Conservation (phyloP, 139 green algal genomes). For the Coelastrella sp. region DNA sequence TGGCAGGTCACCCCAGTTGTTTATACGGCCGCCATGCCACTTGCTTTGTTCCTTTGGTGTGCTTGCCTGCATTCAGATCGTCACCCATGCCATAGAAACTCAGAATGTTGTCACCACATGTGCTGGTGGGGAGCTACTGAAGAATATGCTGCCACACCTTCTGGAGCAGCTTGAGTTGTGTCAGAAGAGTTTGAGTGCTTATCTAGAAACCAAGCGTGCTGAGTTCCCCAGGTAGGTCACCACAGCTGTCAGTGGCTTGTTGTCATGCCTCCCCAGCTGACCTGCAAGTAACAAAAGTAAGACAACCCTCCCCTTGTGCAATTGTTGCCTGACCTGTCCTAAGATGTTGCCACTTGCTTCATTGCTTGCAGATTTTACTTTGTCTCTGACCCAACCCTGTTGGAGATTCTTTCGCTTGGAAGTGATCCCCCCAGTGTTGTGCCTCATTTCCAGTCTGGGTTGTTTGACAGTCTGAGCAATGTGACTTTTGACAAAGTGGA, state of each 20-base stretch:
- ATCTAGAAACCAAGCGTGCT: slow-evolving; percentile 96
- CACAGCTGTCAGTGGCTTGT: too few species aligned
- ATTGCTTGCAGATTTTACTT: slow-evolving; percentile 90
- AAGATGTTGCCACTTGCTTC: too few species aligned
- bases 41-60: background rate
- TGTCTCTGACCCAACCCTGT: slow-evolving; percentile 95
- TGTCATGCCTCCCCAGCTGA: too few species aligned
- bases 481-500: slow-evolving; percentile 88
- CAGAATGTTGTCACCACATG: slow-evolving; percentile 89
- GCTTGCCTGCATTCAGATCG: slow-evolving; percentile 67
- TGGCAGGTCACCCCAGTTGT: too few species aligned
- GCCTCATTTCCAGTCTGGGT: slow-evolving; percentile 95
- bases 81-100: slow-evolving; percentile 84
- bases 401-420: slow-evolving; percentile 96
- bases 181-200: slow-evolving; percentile 93
- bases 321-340: too few species aligned
- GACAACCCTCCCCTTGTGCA: background rate
- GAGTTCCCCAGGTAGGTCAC: slow-evolving; percentile 85
- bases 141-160: slow-evolving; percentile 92
- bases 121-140: slow-evolving; percentile 84
- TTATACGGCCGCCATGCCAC: too few species aligned
- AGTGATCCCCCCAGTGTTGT: slow-evolving; percentile 91
- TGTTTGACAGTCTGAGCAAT: slow-evolving; percentile 93
- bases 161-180: slow-evolving; percentile 96
- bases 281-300: background rate